These are phyloP conservation scores for Viridothelium virens DNA, from an alignment of 495 filamentous ascomycete species.

Conservation along the genomic window DNA sequence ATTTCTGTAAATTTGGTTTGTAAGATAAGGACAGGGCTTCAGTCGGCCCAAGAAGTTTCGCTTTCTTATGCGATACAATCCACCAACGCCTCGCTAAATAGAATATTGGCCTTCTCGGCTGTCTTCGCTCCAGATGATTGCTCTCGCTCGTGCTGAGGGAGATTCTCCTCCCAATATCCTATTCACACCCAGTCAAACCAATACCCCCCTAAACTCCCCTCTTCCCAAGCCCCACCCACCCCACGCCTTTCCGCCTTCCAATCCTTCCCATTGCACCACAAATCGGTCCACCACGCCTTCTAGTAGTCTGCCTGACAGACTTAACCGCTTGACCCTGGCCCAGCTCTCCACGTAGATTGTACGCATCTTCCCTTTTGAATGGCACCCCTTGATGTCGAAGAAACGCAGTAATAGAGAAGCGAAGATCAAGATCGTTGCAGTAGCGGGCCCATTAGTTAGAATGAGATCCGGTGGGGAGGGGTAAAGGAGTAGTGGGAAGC, in stretches of 20 bases:
- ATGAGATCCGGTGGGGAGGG: constrained; percentile 57
- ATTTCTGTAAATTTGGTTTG: background rate
- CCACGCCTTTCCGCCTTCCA: constrained; percentile 44
- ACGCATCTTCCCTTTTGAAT: constrained; percentile 46
- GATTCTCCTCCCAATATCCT: background rate
- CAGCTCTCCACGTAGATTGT: constrained; percentile 86
- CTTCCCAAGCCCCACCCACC: constrained; percentile 35
- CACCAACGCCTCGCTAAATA: constrained; percentile 10
- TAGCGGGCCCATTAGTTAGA: constrained; percentile 82
- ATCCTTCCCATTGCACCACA: constrained; percentile 64
- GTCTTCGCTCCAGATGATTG: too few species aligned
- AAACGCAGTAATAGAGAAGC: constrained; percentile 62
- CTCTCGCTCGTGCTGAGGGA: background rate
- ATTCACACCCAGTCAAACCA: constrained; percentile 23
- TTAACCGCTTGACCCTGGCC: constrained; percentile 72
- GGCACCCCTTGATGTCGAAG: constrained; percentile 38
- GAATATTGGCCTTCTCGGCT: too few species aligned
- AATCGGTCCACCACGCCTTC: constrained; percentile 58
- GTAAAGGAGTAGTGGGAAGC: constrained; percentile 40
- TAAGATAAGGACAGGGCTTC: background rate
- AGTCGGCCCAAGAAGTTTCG: background rate
- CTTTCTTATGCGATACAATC: background rate
- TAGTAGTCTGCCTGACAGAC: constrained; percentile 71
- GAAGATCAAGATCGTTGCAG: constrained; percentile 68
- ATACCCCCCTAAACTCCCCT: constrained; percentile 33